Evolutionary conservation across 768 basidiomycete species (phyloP).

Genomic region (Phlebiopsis gigantea): DNA sequence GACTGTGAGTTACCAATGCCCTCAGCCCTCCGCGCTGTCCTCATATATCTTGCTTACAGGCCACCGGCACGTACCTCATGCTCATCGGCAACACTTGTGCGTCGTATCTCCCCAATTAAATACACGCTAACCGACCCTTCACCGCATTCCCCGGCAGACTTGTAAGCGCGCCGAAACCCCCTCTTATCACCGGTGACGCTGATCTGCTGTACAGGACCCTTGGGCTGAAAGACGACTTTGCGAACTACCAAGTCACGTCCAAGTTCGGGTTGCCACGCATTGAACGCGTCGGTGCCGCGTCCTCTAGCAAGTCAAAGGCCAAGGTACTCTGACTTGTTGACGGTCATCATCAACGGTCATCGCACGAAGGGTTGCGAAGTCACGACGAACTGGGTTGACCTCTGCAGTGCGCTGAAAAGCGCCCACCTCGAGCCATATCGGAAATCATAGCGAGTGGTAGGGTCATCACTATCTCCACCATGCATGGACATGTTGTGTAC

Average conservation of each 20-base stretch:
- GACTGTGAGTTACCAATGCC: slow-evolving; percentile 36
- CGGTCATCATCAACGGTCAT: neutral
- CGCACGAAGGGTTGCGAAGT: too few species aligned
- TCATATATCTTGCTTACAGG: slow-evolving; percentile 16
- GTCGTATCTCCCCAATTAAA: slow-evolving; percentile 10
- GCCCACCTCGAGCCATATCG: too few species aligned
- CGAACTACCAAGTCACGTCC: slow-evolving; percentile 40
- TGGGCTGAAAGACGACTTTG: slow-evolving; percentile 54
- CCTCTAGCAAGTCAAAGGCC: neutral
- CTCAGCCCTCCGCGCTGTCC: neutral
- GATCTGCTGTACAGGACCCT: slow-evolving; percentile 37
- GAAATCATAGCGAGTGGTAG: too few species aligned
- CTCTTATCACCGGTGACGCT: neutral
- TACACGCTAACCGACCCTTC: neutral
- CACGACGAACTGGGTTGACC: too few species aligned
- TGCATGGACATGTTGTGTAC: too few species aligned
- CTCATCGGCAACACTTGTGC: slow-evolving; percentile 28
- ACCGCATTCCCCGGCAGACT: slow-evolving; percentile 8
- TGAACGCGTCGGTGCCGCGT: slow-evolving; percentile 3
- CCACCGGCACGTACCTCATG: slow-evolving; percentile 28
- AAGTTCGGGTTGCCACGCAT: slow-evolving; percentile 40
- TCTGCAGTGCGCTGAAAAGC: too few species aligned
- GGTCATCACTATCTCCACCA: too few species aligned
- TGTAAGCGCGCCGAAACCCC: neutral
- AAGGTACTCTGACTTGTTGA: neutral